Base-by-base conservation (phyloP, 2,329 filamentous ascomycete species). In the Claviceps spartinae region DNA sequence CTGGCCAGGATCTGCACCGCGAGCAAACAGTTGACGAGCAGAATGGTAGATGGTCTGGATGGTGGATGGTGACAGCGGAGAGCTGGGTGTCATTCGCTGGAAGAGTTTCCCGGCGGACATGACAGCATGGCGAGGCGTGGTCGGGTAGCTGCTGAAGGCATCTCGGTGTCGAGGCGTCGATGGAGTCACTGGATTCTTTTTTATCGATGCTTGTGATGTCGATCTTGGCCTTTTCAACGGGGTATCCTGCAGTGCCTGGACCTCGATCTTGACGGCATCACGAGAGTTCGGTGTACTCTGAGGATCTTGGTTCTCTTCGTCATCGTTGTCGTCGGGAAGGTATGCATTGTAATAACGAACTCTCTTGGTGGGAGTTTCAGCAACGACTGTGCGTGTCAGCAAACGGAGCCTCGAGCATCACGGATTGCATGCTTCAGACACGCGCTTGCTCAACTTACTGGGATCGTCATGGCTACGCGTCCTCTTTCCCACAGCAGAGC, bases 11-110 rank as follows among this genome's bases (percentile, higher is more conserved):
- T 83, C 82, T 8, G 85, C 81, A 56, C 86, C 86, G 48, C 88
- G 82, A 6, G 86, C 83, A 63, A 98, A 98, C 2, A 95, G 70
- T 62, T 95, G 88, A 34, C 91, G 82, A 16, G 89, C 93, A 54
- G 83, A 77, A 56, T 93, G 88, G 67, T 96, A 97, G 40, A 96
- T 75, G 0, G 88, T 93, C 51, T 83, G 81, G 22, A 78, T 72
- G 11, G 80, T 72, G 30, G 80, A 78, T 13, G 87, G 85, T 6
- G 86, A 86, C 37, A 77, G 72, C 11, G 85, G 85, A 13, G 88
- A 87, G 57, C 84, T 81, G 20, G 87, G 86, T 43, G 88, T 94
- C 59, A 84, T 73, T 52, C 90, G 85, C 57, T 87, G 90, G 60
- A 85, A 78, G 38, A 87, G 75, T 62, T 81, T 86, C 56, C 83